Conservation (phyloP, 2,329 filamentous ascomycete species). For the Aureobasidium sp. region DNA sequence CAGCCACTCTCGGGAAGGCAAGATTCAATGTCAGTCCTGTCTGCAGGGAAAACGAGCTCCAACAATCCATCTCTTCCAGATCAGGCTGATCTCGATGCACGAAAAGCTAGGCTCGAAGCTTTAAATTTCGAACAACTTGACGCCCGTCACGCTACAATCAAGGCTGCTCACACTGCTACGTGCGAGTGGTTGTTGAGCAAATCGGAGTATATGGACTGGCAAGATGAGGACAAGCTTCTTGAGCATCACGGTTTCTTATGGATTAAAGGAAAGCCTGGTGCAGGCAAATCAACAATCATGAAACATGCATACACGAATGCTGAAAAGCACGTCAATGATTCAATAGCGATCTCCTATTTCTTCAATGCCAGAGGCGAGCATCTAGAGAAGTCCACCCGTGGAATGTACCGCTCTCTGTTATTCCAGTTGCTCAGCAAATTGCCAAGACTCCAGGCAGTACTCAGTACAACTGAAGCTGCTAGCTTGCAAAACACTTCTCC, state of each 20-base stretch:
- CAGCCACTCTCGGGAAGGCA: not conserved
- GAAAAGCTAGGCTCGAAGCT: not conserved
- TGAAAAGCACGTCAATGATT: not conserved
- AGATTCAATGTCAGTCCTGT: not conserved
- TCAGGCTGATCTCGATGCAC: too few relatives aligned
- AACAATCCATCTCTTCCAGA: not conserved
- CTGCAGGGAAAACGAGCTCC: not conserved
- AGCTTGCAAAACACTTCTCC: not conserved
- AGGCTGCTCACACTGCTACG: constrained; percentile 41
- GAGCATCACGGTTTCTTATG: constrained; percentile 22
- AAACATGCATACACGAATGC: constrained; percentile 16
- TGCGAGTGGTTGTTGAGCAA: constrained; percentile 48
- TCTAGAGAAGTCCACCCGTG: not conserved
- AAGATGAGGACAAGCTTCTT: constrained; percentile 29
- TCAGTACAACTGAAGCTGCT: not conserved
- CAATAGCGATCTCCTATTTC: not conserved
- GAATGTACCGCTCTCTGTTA: not conserved
- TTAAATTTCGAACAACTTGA: constrained; percentile 32
- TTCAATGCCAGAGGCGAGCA: not conserved
- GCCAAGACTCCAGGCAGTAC: not conserved
- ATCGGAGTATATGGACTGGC: constrained; percentile 44
- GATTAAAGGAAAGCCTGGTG: constrained; percentile 27
- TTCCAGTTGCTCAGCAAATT: not conserved
- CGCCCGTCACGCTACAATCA: constrained; percentile 41
- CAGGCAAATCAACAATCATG: constrained; percentile 26